Percentiles rank a stretch among this genome's conserved stretches.
These are phyloP conservation scores for Trichoderma reesei DNA, from an alignment of 495 filamentous ascomycete genomes.

Conservation along the genomic window DNA sequence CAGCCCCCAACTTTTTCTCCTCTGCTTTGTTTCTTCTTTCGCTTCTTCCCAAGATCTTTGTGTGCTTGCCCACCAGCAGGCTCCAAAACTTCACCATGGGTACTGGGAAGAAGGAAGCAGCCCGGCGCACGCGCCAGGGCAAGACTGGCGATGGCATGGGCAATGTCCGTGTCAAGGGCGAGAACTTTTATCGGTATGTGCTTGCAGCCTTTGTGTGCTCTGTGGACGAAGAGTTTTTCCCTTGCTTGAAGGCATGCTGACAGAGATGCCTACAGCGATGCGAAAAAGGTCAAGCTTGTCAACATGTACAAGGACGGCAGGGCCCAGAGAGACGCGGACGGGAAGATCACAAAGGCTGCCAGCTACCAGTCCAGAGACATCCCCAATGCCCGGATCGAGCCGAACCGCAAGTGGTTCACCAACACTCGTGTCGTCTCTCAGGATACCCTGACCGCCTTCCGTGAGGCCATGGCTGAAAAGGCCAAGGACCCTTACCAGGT, in stretches of 20 bases:
- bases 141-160: slow-evolving; percentile 74
- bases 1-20: background rate
- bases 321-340: slow-evolving; percentile 58
- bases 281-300: slow-evolving; percentile 77
- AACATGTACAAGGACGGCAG: slow-evolving; percentile 80
- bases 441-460: slow-evolving; percentile 57
- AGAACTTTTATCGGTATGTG: slow-evolving; percentile 76
- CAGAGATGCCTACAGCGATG: slow-evolving; percentile 37
- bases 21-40: background rate
- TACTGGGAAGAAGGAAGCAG: slow-evolving; percentile 86
- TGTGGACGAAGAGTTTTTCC: background rate
- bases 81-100: slow-evolving; percentile 53
- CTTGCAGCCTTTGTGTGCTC: background rate
- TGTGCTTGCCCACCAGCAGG: slow-evolving; percentile 2
- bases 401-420: slow-evolving; percentile 70
- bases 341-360: slow-evolving; percentile 66
- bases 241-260: background rate
- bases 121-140: slow-evolving; percentile 67
- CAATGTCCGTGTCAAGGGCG: slow-evolving; percentile 88
- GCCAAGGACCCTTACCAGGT: slow-evolving; percentile 86
- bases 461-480: slow-evolving; percentile 85
- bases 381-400: slow-evolving; percentile 82
- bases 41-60: slow-evolving; percentile 7
- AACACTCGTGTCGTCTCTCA: slow-evolving; percentile 53
- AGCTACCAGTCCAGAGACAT: slow-evolving; percentile 63